Base-by-base conservation (phyloP, 371 early-diverging fungal species). In the Apophysomyces variabilis region DNA sequence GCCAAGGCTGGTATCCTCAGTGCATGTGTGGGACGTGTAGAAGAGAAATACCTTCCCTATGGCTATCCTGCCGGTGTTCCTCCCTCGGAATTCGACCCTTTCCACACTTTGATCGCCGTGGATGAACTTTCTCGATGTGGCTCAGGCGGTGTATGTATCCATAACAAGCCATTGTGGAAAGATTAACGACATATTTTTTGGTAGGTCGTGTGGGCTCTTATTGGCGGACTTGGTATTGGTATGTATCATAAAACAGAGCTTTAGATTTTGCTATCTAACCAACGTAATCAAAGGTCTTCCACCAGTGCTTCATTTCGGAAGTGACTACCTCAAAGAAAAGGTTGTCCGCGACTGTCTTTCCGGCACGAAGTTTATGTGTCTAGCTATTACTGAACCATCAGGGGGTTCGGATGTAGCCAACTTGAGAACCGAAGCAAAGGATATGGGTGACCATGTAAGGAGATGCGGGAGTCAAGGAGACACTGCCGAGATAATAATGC, bases 361-460 rank as follows among this genome's bases (percentile, higher is more conserved):
- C 13, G 93, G 93, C 50, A 70, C 70, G 16, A 90, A 91, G 76
- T 73, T 74, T 61, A 91, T 90, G 38, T 90, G 90, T 67, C 67
- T 91, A 63, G 78, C 80, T 7, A 87, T 90, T 57, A 90, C 90
- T 5, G 90, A 90, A 59, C 90, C 90, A 18, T 71, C 75, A 21
- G 90, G 87, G 36, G 90, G 90, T 7, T 87, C 87, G 0, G 96
- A 95, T 78, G 96, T 96, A 0, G 96, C 96, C 43, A 89, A 87
- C 70, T 77, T 96, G 38, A 71, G 73, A n/a, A 87, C 87, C 11
- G 89, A 90, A 65, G 95, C 95, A 8, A 90, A 88, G 65, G 88
- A 91, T 73, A 61, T 61, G 57, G 72, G 72, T 12, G 72, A 71
- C 18, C 68, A 71, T 13, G 54, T 50, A 50, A 50, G 54, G 54